A percentile compares a stretch with the other conserved stretches of the same genome.
Evolutionary conservation across 225 moss, liverwort and hornwort genomes (phyloP).

Genomic region (Takakia lepidozioides): DNA sequence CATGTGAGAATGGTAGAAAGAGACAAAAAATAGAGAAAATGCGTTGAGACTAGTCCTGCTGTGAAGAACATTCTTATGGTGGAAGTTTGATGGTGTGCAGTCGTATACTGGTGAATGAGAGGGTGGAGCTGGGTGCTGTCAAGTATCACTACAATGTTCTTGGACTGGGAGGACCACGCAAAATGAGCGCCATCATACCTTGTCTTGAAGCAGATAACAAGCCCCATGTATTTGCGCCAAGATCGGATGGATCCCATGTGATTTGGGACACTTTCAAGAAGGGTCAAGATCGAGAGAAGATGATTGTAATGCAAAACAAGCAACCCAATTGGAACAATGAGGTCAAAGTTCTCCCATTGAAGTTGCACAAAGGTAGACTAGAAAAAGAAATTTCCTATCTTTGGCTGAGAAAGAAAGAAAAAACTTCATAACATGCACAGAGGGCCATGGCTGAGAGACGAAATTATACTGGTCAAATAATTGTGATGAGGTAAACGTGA

Average conservation of each 20-base stretch:
- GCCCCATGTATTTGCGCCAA: conserved; percentile 46
- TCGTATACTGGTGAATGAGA: conserved; percentile 33
- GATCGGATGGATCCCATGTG: conserved; percentile 36
- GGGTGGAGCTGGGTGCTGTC: conserved; percentile 68
- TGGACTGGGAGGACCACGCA: conserved; percentile 71
- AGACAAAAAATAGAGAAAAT: too few species aligned
- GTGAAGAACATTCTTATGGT: too few species aligned
- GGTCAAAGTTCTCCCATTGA: conserved; percentile 11
- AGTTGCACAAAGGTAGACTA: not conserved
- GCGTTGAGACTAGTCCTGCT: too few species aligned
- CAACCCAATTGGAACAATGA: conserved; percentile 67
- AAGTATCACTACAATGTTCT: conserved; percentile 64
- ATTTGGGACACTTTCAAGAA: conserved; percentile 56
- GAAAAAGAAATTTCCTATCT: too few species aligned
- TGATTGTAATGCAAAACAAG: conserved; percentile 83
- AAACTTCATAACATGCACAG: too few species aligned
- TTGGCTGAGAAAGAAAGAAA: too few species aligned
- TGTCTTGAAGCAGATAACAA: conserved; percentile 43
- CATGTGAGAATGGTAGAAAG: too few species aligned
- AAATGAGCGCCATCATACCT: conserved; percentile 75
- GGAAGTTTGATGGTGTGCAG: too few species aligned
- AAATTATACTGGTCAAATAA: too few species aligned
- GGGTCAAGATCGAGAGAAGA: conserved; percentile 51
- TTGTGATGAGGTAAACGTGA: too few species aligned
- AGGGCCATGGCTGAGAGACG: too few species aligned